phyloP scores from a whole-genome alignment of 441 rosid genomes.

The Croton setiger region DNA sequence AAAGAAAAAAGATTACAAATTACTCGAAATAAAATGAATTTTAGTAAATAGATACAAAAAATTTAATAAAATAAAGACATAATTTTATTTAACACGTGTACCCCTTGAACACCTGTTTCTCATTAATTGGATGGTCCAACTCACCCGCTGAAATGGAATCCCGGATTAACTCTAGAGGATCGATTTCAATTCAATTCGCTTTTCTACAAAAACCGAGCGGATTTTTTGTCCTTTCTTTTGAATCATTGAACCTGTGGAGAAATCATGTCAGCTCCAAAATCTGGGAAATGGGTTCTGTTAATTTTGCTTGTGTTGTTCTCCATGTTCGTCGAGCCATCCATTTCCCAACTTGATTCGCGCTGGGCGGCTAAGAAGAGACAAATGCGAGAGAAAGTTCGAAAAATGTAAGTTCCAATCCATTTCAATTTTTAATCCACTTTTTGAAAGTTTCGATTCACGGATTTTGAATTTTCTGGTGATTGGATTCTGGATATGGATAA shows the following conservation, averaged over 20 bases:
- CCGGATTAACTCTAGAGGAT: too few relatives aligned
- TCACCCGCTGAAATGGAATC: too few relatives aligned
- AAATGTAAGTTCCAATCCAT: slow-evolving; percentile 48
- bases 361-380: slow-evolving; percentile 55
- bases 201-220: background rate
- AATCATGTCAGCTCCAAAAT: slow-evolving; percentile 25
- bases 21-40: too few relatives aligned
- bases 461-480: slow-evolving; percentile 4
- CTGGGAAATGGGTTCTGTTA: slow-evolving; percentile 33
- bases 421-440: too few relatives aligned
- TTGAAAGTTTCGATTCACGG: slow-evolving; percentile 5
- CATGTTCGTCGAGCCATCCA: slow-evolving; percentile 32
- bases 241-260: background rate
- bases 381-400: slow-evolving; percentile 77
- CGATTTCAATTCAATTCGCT: background rate
- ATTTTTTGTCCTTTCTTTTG: background rate
- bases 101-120: too few relatives aligned
- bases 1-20: too few relatives aligned
- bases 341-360: slow-evolving; percentile 41
- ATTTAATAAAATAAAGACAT: too few relatives aligned
- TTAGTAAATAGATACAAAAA: too few relatives aligned
- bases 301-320: slow-evolving; percentile 41
- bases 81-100: too few relatives aligned
- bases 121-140: too few relatives aligned
- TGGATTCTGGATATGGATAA: background rate